Base-by-base conservation (phyloP, 331 rosid species). In the Quercus phellos region DNA sequence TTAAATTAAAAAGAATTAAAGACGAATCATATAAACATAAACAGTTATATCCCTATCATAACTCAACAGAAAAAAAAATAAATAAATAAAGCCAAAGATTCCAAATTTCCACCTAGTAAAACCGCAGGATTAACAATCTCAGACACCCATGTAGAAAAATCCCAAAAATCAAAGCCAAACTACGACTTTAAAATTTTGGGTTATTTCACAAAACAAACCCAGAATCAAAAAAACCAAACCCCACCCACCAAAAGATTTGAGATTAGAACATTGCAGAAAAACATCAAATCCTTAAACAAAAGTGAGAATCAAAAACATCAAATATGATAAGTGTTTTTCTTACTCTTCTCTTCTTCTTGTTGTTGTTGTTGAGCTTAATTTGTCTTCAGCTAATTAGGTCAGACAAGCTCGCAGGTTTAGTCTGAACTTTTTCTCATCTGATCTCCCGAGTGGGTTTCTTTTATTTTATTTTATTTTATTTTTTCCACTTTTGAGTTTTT, bases 401-500 rank as follows among this genome's bases (percentile, higher is more conserved):
- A 32, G 61, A 77, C 73, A 55, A 74, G 22, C 43, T 46, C 68
- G 66, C 66, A 68, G 79, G 27, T 24, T 38, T 42, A 21, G 51
- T 59, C 19, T 26, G 69, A 22, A 11, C 68, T 34, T 32, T 72
- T 42, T 55, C 59, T 82, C 79, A 55, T 42, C 46, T 38, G 46
- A 63, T 72, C 78, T n/a, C 72, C 34, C 24, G n/a, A 58, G 68
- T 18, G 51, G 43, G 22, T 19, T 73, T 2, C 17, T 43, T n/a
- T 26, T 51, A 5, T 16, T 32, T 71, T 78, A 8, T 55, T 19
- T 42, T 38, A 38, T 42, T 18, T 58, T 4, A 5, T 26, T 19
- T 50, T 46, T 24, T 24, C 26, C 32, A 38, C 43, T 42, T 46
- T 18, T 38, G 10, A 66, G 18, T 42, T 46, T 27, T 3, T 32